Base-by-base conservation (phyloP, 1,284 basidiomycete species). In the Afroboletus lepidellus region DNA sequence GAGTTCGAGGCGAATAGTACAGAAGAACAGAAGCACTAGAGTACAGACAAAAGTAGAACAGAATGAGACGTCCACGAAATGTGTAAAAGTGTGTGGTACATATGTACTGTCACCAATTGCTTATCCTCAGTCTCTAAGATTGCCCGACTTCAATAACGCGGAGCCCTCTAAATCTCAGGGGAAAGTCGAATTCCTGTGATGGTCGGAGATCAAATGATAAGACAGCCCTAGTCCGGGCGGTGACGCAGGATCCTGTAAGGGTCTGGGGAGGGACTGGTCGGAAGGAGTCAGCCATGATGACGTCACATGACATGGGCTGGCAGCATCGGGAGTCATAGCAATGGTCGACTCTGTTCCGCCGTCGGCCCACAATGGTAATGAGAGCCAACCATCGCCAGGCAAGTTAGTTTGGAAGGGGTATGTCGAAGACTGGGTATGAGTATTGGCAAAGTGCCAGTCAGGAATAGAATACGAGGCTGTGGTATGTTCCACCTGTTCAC, bases 401-500 rank as follows among this genome's bases (percentile, higher is more conserved):
- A 32, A 5, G 16, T 43, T 33, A n/a, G 29, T 25, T 8, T 52
- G 51, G 30, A 44, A 43, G 6, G 47, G 25, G 24, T 54, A 37
- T 18, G 43, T 33, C 12, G 36, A 27, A 9, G 46, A 47, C 5
- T 58, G 56, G 8, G 16, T 20, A 9, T 33, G 33, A 39, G 41
- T 12, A 7, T 27, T 9, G 46, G 48, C 1, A 41, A 50, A 49
- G 16, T 59, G 58, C 58, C 51, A 50, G 11, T 54, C 50, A 21
- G 46, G 38, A 30, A 44, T 46, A 5, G 36, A 46, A 39, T 43
- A 37, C 4, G 41, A 21, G 18, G 52, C 23, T 1, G 43, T 25
- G 37, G 43, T 27, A 32, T 39, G 12, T 8, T 49, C 53, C 29
- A 41, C 27, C 25, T 48, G 55, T 50, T 43, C 50, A n/a, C 24